Conservation (phyloP, 2,329 filamentous ascomycete species). For the Pezicula radicicola region DNA sequence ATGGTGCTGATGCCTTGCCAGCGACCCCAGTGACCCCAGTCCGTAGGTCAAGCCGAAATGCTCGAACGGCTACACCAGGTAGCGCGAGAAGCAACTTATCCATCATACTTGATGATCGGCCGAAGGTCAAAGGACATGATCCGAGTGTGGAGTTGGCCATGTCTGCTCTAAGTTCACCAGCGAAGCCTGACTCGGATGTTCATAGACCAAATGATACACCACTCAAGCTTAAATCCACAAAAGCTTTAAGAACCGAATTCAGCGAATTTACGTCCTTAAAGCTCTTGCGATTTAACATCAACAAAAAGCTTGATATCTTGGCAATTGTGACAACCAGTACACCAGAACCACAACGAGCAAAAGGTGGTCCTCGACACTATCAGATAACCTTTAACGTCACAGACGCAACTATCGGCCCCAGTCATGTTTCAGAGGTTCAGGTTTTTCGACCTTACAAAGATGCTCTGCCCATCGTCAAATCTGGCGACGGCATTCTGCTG, state of each 20-base stretch:
- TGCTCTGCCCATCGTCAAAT: conserved; percentile 50
- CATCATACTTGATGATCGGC: conserved; percentile 15
- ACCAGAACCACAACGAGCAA: conserved; percentile 49
- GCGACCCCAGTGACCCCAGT: not conserved
- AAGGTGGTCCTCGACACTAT: conserved; percentile 56
- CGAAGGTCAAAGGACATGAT: conserved; percentile 23
- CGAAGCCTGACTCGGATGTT: conserved; percentile 18
- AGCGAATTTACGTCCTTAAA: conserved; percentile 52
- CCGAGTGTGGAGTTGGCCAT: conserved; percentile 26
- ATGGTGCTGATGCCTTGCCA: not conserved
- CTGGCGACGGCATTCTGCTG: conserved; percentile 57
- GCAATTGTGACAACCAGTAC: conserved; percentile 51
- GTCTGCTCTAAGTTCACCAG: conserved; percentile 21
- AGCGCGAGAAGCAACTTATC: conserved; percentile 9
- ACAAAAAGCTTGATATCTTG: conserved; percentile 49
- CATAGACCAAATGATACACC: not conserved
- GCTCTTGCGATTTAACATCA: conserved; percentile 45
- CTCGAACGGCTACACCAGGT: conserved; percentile 1
- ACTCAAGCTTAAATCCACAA: conserved; percentile 19
- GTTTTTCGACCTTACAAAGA: conserved; percentile 57
- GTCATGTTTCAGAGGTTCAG: conserved; percentile 49
- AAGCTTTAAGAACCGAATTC: conserved; percentile 34
- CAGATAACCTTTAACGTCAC: conserved; percentile 55
- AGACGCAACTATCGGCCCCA: conserved; percentile 51
- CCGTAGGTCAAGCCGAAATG: not conserved